A percentile compares a stretch with the other conserved stretches of the same genome.
Conservation (phyloP, 768 basidiomycete species). For the Tulasnella sp. region DNA sequence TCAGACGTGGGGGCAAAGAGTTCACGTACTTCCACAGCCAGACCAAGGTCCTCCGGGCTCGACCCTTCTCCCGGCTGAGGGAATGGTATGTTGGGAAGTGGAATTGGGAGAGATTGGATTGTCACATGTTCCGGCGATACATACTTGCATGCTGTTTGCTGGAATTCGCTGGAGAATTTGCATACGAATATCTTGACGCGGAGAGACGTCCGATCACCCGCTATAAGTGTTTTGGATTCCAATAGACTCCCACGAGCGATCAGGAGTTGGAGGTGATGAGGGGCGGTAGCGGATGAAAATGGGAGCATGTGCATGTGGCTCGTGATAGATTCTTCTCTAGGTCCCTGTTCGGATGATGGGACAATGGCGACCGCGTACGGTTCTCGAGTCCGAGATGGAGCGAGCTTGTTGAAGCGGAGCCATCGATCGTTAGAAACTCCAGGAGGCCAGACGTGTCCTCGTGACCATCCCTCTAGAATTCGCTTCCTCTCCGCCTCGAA, state of each 20-base stretch:
- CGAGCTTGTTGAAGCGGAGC: background rate
- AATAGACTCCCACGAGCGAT: background rate
- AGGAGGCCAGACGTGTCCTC: background rate
- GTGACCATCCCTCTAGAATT: conserved; percentile 52
- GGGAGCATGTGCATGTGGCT: background rate
- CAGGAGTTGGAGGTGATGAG: background rate
- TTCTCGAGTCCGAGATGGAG: background rate
- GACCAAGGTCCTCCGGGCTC: conserved; percentile 63
- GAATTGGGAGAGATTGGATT: conserved; percentile 50
- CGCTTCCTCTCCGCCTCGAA: conserved; percentile 28
- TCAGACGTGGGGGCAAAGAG: background rate
- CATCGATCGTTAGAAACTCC: background rate
- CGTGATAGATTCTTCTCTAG: background rate
- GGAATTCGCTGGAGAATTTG: background rate
- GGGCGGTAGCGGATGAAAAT: background rate
- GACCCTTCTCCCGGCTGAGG: conserved; percentile 60
- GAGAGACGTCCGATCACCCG: background rate
- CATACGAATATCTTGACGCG: conserved; percentile 4
- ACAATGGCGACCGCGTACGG: background rate
- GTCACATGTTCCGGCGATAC: background rate
- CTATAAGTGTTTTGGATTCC: background rate
- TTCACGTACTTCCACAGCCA: background rate
- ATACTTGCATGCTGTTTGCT: background rate
- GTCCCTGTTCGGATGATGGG: background rate
- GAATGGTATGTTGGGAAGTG: conserved; percentile 46